Evolutionary conservation across 345 rosid species (phyloP), one percentile per base, ranked within the genome.

Genomic region (Geranium rotundifolium): DNA sequence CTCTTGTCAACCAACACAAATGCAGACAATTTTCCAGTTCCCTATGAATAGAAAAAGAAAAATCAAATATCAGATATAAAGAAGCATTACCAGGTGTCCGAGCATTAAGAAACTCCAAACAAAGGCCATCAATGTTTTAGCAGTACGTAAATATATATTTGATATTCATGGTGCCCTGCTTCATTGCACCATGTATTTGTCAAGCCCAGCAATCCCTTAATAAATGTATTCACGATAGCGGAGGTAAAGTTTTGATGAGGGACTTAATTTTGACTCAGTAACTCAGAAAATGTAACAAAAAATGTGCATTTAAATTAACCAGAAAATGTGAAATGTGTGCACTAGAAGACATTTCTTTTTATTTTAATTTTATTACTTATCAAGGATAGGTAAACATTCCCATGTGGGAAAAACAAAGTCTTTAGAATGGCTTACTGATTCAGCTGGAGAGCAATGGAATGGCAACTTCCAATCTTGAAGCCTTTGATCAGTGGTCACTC

Each of bases 381-480:
- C n/a, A n/a, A n/a, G n/a, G n/a, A n/a, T n/a, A n/a, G n/a, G n/a
- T n/a, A n/a, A n/a, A n/a, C n/a, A n/a, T n/a, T n/a, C n/a, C n/a
- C n/a, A n/a, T n/a, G n/a, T n/a, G n/a, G n/a, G n/a, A n/a, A n/a
- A n/a, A n/a, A n/a, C n/a, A n/a, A n/a, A n/a, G n/a, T n/a, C 15
- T 15, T 23, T 31, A 4, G 57, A 31, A 54, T 17, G 61, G 16
- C 65, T 68, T 68, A 56, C 61, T 7, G 57, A 56, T 15, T 56
- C 57, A 39, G 29, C 14, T 10, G 71, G 54, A 39, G 61, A 18
- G 41, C 58, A 15, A 46, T 7, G 19, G 16, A 55, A 31, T 0
- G 7, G 10, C n/a, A 29, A 31, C 37, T 31, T 23, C 58, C 30
- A 37, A 41, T 59, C 71, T 17, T 39, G 19, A 17, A 27, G 61